These are phyloP conservation scores for Neofusicoccum kwambonambiense DNA, from an alignment of 2,329 filamentous ascomycete species.

Conservation along the genomic window DNA sequence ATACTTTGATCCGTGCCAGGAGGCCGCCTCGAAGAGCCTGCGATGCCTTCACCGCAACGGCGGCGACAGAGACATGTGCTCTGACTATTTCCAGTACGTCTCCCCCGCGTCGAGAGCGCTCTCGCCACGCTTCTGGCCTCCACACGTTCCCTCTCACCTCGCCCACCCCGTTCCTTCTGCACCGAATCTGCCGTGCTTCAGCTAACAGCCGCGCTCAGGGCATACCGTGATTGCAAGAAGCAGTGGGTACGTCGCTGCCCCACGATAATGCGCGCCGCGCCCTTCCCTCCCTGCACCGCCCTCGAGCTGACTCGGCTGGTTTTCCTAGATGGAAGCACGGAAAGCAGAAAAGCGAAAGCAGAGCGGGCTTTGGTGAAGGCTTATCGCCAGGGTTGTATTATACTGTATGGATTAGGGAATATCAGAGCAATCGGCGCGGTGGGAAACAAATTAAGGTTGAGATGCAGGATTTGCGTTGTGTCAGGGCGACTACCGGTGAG, in stretches of 20 bases:
- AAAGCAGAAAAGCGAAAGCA: conserved; percentile 42
- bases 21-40: conserved; percentile 81
- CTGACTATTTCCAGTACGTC: conserved; percentile 90
- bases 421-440: background rate
- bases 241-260: conserved; percentile 67
- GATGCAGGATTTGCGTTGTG: background rate
- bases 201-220: conserved; percentile 52
- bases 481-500: background rate
- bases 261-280: conserved; percentile 19
- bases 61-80: conserved; percentile 84
- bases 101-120: background rate
- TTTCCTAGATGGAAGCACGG: conserved; percentile 43
- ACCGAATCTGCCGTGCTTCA: background rate
- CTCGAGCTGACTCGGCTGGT: background rate
- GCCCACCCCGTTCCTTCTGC: background rate
- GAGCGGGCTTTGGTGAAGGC: conserved; percentile 5
- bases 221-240: conserved; percentile 93
- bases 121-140: background rate
- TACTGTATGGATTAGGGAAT: conserved; percentile 3
- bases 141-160: background rate
- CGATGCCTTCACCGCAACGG: conserved; percentile 85
- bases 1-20: conserved; percentile 94
- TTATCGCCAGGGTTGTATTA: background rate
- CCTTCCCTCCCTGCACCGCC: background rate
- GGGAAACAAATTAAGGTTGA: background rate